Percentiles rank a stretch among this genome's conserved stretches.
These are phyloP conservation scores for Yamadazyma laniorum DNA, from an alignment of 805 yeast species.

Conservation along the genomic window DNA sequence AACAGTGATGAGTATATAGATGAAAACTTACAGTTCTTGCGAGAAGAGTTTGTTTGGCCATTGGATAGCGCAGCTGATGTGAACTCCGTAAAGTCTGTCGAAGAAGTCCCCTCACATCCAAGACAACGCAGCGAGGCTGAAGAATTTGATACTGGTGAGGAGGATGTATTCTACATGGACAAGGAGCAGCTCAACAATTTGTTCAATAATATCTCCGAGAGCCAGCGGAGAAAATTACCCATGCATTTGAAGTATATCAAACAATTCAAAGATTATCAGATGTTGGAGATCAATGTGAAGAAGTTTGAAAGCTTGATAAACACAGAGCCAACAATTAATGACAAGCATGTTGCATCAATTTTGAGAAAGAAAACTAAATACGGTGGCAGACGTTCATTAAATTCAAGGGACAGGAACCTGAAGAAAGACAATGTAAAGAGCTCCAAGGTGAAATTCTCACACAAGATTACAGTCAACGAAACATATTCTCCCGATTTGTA, in stretches of 20 bases:
- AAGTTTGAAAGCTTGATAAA: constrained; percentile 29
- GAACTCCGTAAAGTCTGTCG: constrained; percentile 11
- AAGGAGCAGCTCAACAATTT: constrained; percentile 25
- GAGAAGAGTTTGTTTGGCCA: constrained; percentile 27
- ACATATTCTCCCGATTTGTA: constrained; percentile 53
- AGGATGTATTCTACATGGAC: constrained; percentile 20
- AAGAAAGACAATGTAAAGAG: neutral
- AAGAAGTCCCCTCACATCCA: constrained; percentile 1
- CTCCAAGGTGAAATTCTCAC: constrained; percentile 42
- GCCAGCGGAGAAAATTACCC: constrained; percentile 27
- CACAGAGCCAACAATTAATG: constrained; percentile 2
- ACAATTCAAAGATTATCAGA: constrained; percentile 36
- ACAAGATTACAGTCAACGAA: constrained; percentile 47
- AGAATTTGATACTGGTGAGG: constrained; percentile 12
- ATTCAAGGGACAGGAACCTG: constrained; percentile 1
- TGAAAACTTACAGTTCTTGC: constrained; percentile 29
- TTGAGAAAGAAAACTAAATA: constrained; percentile 11
- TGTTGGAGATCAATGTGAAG: constrained; percentile 27
- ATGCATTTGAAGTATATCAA: constrained; percentile 32
- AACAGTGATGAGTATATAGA: constrained; percentile 32
- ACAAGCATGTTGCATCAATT: constrained; percentile 13
- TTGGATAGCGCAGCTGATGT: constrained; percentile 12
- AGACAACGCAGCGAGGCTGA: neutral
- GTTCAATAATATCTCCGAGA: constrained; percentile 22
- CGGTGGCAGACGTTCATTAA: constrained; percentile 1